phyloP scores from a whole-genome alignment of 768 basidiomycete genomes.

The Rhodotorula babjevae region DNA sequence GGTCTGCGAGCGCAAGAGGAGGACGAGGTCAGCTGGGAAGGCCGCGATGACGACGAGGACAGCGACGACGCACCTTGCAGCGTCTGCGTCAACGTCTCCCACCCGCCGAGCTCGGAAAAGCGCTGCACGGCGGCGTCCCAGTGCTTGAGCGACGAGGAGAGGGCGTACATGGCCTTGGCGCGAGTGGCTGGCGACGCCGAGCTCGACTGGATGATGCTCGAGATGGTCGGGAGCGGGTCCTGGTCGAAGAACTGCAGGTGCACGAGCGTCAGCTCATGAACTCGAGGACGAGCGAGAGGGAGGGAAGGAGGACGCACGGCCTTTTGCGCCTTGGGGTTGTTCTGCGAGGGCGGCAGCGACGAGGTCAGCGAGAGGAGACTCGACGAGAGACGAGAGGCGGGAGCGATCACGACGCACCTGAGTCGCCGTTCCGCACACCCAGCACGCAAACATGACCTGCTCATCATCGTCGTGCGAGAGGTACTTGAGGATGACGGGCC shows the following conservation, averaged over 20 bases:
- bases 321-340: slow-evolving; percentile 77
- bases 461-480: slow-evolving; percentile 58
- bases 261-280: not conserved
- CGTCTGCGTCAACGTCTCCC: not conserved
- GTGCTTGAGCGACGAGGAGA: slow-evolving; percentile 75
- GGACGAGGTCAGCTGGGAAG: not conserved
- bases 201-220: slow-evolving; percentile 57
- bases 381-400: not conserved
- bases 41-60: not conserved
- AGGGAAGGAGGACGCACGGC: slow-evolving; percentile 52
- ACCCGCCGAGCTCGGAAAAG: slow-evolving; percentile 51
- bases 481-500: slow-evolving; percentile 69
- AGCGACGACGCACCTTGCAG: slow-evolving; percentile 27
- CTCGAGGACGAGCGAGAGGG: not conserved
- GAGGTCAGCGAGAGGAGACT: too few species aligned
- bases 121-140: slow-evolving; percentile 61
- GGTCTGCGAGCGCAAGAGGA: slow-evolving; percentile 51
- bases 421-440: slow-evolving; percentile 82
- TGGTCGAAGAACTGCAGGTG: slow-evolving; percentile 47
- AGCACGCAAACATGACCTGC: slow-evolving; percentile 65
- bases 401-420: slow-evolving; percentile 28
- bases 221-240: slow-evolving; percentile 62
- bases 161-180: slow-evolving; percentile 66
- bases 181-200: slow-evolving; percentile 40
- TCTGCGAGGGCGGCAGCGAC: slow-evolving; percentile 55